Percentiles rank a stretch among this genome's conserved stretches.
Conservation (phyloP, 768 basidiomycete genomes). For the Rhodotorula kratochvilovae region DNA sequence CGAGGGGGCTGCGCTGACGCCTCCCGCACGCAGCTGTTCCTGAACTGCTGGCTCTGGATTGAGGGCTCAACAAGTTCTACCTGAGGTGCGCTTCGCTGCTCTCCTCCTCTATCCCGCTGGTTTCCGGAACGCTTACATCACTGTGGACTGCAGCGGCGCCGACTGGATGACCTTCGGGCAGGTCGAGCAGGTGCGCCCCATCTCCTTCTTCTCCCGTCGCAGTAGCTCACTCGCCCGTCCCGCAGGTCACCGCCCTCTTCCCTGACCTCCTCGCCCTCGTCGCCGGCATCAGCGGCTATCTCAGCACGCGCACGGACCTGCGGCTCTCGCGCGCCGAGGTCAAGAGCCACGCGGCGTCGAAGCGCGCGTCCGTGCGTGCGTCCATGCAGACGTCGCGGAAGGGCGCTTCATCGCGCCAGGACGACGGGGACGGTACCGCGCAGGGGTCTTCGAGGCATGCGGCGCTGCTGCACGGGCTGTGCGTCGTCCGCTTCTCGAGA, state of each 20-base stretch:
- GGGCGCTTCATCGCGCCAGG: too few relatives aligned
- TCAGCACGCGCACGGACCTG: not conserved
- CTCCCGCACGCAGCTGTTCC: not conserved
- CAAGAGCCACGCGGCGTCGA: not conserved
- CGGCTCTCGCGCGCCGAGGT: not conserved
- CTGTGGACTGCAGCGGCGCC: slow-evolving; percentile 5
- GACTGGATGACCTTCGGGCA: slow-evolving; percentile 7
- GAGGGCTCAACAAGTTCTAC: slow-evolving; percentile 5
- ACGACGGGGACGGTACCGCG: too few relatives aligned
- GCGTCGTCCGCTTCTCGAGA: too few relatives aligned
- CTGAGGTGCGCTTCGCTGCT: not conserved
- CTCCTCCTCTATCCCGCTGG: too few relatives aligned
- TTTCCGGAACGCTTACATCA: too few relatives aligned
- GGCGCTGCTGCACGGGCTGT: too few relatives aligned
- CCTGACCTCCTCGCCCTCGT: slow-evolving; percentile 6
- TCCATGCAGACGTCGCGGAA: too few relatives aligned
- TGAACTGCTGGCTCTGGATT: slow-evolving; percentile 7
- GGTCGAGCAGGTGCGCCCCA: slow-evolving; percentile 3
- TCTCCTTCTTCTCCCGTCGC: not conserved
- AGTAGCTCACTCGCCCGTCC: not conserved
- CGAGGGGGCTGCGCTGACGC: not conserved
- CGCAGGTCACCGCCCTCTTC: slow-evolving; percentile 19
- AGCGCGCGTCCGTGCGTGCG: too few relatives aligned
- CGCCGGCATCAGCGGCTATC: not conserved
- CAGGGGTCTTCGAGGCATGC: too few relatives aligned